A percentile compares a stretch with the other conserved stretches of the same genome.
These are phyloP conservation scores for Colletotrichum godetiae DNA, from an alignment of 2,329 filamentous ascomycete genomes.

Conservation along the genomic window DNA sequence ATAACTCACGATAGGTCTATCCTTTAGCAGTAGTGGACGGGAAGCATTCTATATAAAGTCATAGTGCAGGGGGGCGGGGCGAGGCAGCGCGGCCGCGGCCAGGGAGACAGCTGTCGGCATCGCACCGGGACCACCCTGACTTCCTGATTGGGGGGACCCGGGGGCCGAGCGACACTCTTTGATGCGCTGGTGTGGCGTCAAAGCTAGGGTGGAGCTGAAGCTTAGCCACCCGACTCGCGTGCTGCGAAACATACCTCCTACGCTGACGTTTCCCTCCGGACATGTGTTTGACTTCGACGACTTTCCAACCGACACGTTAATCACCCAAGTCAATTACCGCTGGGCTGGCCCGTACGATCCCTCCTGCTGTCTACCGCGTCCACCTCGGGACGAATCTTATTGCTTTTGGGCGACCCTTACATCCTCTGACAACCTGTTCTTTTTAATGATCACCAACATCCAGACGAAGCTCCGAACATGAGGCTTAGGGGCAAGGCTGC, in stretches of 20 bases:
- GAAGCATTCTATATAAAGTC: slow-evolving; percentile 19
- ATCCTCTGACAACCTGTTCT: slow-evolving; percentile 14
- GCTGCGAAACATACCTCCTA: slow-evolving; percentile 35
- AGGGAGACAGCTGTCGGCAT: slow-evolving; percentile 24
- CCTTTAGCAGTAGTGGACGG: neutral
- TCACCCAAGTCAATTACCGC: slow-evolving; percentile 22
- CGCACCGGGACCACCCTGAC: slow-evolving; percentile 25
- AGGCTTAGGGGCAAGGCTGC: slow-evolving; percentile 62
- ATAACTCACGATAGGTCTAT: neutral
- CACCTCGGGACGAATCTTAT: slow-evolving; percentile 10
- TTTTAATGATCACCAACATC: slow-evolving; percentile 56
- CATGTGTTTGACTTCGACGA: slow-evolving; percentile 28
- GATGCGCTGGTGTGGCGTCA: slow-evolving; percentile 36
- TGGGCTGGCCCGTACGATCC: slow-evolving; percentile 29
- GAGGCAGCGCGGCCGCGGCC: neutral
- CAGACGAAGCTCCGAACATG: slow-evolving; percentile 59
- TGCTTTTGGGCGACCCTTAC: neutral
- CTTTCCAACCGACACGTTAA: slow-evolving; percentile 29
- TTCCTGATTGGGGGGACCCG: slow-evolving; percentile 2
- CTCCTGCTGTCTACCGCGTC: slow-evolving; percentile 1
- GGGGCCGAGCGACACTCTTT: slow-evolving; percentile 25
- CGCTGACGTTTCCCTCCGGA: slow-evolving; percentile 35
- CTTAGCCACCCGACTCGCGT: slow-evolving; percentile 36
- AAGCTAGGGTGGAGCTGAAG: slow-evolving; percentile 36
- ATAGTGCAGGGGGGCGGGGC: slow-evolving; percentile 12